Evolutionary conservation across 352 stramenopile species (phyloP).

Genomic region (Globisporangium splendens): DNA sequence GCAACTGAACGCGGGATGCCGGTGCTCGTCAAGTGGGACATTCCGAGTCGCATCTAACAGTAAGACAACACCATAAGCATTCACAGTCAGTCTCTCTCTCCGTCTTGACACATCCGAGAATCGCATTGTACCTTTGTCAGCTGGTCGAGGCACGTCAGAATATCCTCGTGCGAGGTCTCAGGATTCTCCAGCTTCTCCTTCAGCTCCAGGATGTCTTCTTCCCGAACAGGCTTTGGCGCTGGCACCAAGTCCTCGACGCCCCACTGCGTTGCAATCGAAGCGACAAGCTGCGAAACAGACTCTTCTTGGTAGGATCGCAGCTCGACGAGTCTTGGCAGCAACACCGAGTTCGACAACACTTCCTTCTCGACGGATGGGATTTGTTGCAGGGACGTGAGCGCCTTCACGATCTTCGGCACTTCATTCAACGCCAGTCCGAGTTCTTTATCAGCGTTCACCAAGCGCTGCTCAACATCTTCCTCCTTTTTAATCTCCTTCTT

Average conservation of each 20-base stretch:
- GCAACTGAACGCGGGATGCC: slow-evolving; percentile 61
- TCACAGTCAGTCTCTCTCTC: background rate
- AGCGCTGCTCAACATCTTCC: slow-evolving; percentile 13
- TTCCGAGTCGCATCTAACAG: slow-evolving; percentile 53
- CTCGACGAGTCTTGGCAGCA: slow-evolving; percentile 35
- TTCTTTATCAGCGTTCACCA: slow-evolving; percentile 34
- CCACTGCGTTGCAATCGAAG: slow-evolving; percentile 41
- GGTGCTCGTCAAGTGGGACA: slow-evolving; percentile 65
- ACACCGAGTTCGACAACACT: slow-evolving; percentile 24
- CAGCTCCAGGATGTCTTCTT: slow-evolving; percentile 49
- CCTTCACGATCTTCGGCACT: slow-evolving; percentile 39
- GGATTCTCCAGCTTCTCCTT: slow-evolving; percentile 53
- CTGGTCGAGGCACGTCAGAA: slow-evolving; percentile 52
- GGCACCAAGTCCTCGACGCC: slow-evolving; percentile 43
- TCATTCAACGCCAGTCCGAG: slow-evolving; percentile 26
- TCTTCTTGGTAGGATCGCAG: slow-evolving; percentile 28
- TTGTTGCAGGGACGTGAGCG: slow-evolving; percentile 24
- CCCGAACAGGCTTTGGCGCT: slow-evolving; percentile 43
- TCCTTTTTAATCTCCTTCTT: slow-evolving; percentile 16
- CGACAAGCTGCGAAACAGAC: slow-evolving; percentile 30
- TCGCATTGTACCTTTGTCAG: slow-evolving; percentile 36
- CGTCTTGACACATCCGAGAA: background rate
- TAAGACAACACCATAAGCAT: slow-evolving; percentile 7
- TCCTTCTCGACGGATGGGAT: slow-evolving; percentile 30
- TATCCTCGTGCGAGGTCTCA: slow-evolving; percentile 60